A percentile compares a stretch with the other conserved stretches of the same genome.
Conservation (phyloP, 306 rosid genomes). For the Lablab purpureus region DNA sequence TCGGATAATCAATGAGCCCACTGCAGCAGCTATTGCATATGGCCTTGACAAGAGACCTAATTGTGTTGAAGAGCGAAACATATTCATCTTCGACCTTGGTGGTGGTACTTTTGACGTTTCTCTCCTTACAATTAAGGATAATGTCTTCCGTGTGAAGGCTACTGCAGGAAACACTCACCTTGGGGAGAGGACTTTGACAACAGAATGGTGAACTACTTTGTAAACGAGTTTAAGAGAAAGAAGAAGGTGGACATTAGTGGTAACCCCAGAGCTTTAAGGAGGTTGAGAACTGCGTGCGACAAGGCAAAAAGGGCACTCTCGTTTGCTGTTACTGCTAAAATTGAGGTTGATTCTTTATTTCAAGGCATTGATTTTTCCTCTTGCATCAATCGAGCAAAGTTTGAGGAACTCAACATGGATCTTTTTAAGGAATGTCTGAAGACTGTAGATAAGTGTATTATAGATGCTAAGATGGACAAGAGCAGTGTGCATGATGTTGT, state of each 20-base stretch:
- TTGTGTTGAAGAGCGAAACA: conserved; percentile 22
- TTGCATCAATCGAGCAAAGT: background rate
- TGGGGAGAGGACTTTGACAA: conserved; percentile 36
- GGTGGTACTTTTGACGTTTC: too few species aligned
- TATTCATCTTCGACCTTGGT: too few species aligned
- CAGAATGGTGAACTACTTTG: conserved; percentile 38
- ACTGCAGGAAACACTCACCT: too few species aligned
- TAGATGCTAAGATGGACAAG: background rate
- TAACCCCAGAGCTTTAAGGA: conserved; percentile 16
- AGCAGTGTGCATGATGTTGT: conserved; percentile 23
- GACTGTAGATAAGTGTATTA: background rate
- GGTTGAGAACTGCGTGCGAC: conserved; percentile 37
- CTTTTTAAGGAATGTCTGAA: conserved; percentile 9
- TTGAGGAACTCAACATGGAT: conserved; percentile 35
- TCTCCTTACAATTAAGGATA: too few species aligned
- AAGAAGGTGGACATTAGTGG: conserved; percentile 30
- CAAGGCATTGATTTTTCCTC: background rate
- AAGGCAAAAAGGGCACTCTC: conserved; percentile 43
- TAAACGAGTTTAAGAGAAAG: conserved; percentile 16
- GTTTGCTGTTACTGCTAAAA: background rate
- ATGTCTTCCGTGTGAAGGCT: too few species aligned
- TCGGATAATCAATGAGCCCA: conserved; percentile 38
- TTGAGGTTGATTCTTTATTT: conserved; percentile 31
- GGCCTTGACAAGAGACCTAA: conserved; percentile 29
- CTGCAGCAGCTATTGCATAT: conserved; percentile 42